Percentiles rank a stretch among this genome's conserved stretches.
Evolutionary conservation across 805 yeast genomes (phyloP).

Genomic region (Huiozyma naganishii): DNA sequence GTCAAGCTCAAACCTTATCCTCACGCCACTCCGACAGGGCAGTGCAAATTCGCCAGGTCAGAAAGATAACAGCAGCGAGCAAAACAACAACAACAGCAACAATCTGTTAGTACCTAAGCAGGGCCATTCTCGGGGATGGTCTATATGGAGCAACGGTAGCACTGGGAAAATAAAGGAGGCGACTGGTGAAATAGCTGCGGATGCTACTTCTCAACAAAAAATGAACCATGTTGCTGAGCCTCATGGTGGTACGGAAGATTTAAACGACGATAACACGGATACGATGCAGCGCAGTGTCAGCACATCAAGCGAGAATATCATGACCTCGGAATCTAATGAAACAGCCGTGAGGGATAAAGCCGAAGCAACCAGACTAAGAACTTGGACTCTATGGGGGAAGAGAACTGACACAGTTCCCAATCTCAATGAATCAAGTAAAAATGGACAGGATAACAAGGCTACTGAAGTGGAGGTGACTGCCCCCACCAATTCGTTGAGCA

Average conservation of each 20-base stretch:
- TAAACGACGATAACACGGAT: neutral
- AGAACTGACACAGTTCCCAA: neutral
- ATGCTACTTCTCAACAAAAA: no score
- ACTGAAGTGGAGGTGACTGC: neutral
- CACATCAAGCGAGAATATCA: neutral
- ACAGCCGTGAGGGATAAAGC: neutral
- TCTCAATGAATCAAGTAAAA: neutral
- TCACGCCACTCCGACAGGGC: neutral
- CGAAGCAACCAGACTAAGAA: slow-evolving; percentile 1
- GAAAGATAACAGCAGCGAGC: neutral
- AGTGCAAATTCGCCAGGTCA: neutral
- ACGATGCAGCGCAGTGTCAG: neutral
- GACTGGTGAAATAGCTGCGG: neutral
- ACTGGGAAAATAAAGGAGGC: neutral
- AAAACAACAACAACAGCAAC: neutral
- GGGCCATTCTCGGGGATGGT: slow-evolving; percentile 1
- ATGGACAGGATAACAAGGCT: neutral
- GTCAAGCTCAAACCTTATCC: neutral
- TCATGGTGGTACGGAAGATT: neutral
- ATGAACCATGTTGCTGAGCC: neutral
- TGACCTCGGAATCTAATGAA: neutral
- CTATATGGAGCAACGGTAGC: slow-evolving; percentile 7
- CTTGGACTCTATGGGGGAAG: slow-evolving; percentile 9
- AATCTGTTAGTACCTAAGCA: neutral
- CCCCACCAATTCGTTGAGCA: neutral